Evolutionary conservation across 192 early-diverging fungal species (phyloP).

Genomic region (Gonapodya sp.): DNA sequence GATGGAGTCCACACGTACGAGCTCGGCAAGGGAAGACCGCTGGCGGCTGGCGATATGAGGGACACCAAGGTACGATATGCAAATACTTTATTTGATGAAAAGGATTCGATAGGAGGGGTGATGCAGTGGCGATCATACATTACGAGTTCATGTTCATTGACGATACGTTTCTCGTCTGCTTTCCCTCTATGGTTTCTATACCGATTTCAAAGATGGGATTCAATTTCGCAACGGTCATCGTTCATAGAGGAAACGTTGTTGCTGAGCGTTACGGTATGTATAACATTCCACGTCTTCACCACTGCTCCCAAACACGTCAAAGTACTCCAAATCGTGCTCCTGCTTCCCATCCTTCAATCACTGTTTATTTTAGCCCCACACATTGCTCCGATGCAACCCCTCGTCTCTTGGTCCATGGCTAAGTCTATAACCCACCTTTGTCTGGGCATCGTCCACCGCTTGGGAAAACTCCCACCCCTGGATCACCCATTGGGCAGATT

Average conservation of each 20-base stretch:
- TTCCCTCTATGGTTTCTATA: no score
- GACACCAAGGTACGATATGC: not conserved
- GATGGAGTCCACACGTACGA: not conserved
- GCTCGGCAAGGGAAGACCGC: not conserved
- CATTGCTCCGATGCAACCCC: not conserved
- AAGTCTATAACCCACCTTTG: not conserved
- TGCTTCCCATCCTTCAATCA: no score
- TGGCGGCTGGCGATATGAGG: not conserved
- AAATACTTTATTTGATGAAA: no score
- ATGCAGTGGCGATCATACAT: no score
- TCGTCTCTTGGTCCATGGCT: constrained; percentile 8
- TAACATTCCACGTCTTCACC: not conserved
- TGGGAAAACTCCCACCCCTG: not conserved
- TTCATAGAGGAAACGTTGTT: not conserved
- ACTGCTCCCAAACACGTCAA: not conserved
- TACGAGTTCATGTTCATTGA: no score
- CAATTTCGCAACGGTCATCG: not conserved
- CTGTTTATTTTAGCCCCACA: not conserved
- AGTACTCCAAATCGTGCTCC: not conserved
- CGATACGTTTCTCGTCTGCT: no score
- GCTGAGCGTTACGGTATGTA: not conserved
- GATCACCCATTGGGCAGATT: not conserved
- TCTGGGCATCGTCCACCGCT: not conserved
- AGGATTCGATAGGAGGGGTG: no score
- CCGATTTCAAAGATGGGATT: not conserved